phyloP scores from a whole-genome alignment of 352 stramenopile genomes.

The Pythium rishiriense region DNA sequence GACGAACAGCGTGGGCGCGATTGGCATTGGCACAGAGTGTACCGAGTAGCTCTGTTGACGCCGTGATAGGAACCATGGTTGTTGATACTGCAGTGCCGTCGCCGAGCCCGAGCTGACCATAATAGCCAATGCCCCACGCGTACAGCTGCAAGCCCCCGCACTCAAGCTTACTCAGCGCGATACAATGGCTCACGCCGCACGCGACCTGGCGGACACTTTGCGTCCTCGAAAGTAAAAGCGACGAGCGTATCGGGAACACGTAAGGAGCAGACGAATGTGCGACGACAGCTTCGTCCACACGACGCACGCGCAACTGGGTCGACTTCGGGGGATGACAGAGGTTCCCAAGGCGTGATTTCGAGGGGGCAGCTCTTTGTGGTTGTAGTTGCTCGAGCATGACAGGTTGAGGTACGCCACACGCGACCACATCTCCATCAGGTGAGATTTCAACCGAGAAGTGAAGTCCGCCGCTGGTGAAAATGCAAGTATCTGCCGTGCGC shows the following conservation, averaged over 20 bases:
- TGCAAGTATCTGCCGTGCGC: background rate
- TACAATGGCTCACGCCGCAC: conserved; percentile 44
- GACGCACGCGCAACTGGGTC: background rate
- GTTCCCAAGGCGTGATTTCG: background rate
- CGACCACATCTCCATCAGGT: background rate
- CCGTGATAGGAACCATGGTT: conserved; percentile 27
- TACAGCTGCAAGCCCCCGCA: conserved; percentile 19
- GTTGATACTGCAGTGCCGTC: conserved; percentile 19
- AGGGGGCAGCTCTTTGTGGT: background rate
- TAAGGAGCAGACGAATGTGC: background rate
- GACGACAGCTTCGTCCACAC: background rate
- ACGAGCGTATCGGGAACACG: background rate
- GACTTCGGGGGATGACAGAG: background rate
- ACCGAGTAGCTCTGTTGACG: conserved; percentile 13
- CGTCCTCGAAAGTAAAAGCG: background rate
- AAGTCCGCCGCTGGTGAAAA: background rate
- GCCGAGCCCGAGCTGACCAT: conserved; percentile 50
- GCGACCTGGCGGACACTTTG: conserved; percentile 34
- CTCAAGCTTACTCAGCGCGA: conserved; percentile 22
- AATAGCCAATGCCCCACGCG: conserved; percentile 39
- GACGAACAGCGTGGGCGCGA: conserved; percentile 11
- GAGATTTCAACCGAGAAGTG: background rate
- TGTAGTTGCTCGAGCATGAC: background rate
- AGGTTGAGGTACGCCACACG: background rate
- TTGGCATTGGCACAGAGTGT: conserved; percentile 11